phyloP scores from a whole-genome alignment of 2,329 filamentous ascomycete species.

The Verticillium albo-atrum region DNA sequence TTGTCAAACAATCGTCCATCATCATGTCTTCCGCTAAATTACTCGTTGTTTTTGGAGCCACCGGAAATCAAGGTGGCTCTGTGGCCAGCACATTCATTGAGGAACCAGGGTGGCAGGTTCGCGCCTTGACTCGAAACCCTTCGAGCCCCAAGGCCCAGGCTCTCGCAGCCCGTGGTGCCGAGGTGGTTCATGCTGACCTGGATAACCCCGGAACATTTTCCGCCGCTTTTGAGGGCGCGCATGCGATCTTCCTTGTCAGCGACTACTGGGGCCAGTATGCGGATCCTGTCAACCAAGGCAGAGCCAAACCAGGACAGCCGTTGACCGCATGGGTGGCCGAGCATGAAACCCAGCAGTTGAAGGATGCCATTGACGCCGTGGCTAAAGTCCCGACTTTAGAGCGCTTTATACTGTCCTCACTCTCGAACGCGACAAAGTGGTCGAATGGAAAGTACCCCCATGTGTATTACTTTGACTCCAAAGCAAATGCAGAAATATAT shows the following conservation, averaged over 20 bases:
- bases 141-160: constrained; percentile 10
- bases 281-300: constrained; percentile 9
- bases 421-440: constrained; percentile 28
- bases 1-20: too few species aligned
- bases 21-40: not conserved
- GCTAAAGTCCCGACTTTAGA: constrained; percentile 25
- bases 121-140: constrained; percentile 19
- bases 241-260: constrained; percentile 22
- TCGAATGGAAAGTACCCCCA: constrained; percentile 34
- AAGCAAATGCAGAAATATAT: constrained; percentile 28
- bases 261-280: constrained; percentile 19
- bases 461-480: constrained; percentile 37
- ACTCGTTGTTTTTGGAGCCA: not conserved
- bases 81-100: constrained; percentile 12
- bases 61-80: constrained; percentile 13
- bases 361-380: constrained; percentile 30
- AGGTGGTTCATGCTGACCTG: constrained; percentile 18
- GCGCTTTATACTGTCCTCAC: constrained; percentile 30
- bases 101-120: constrained; percentile 15
- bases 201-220: constrained; percentile 10
- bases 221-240: constrained; percentile 16
- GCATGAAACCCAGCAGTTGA: constrained; percentile 29
- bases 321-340: constrained; percentile 16
- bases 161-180: constrained; percentile 12
- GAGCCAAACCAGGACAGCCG: constrained; percentile 7